Conservation (phyloP, 2,329 filamentous ascomycete species). For the Colletotrichum magnum region DNA sequence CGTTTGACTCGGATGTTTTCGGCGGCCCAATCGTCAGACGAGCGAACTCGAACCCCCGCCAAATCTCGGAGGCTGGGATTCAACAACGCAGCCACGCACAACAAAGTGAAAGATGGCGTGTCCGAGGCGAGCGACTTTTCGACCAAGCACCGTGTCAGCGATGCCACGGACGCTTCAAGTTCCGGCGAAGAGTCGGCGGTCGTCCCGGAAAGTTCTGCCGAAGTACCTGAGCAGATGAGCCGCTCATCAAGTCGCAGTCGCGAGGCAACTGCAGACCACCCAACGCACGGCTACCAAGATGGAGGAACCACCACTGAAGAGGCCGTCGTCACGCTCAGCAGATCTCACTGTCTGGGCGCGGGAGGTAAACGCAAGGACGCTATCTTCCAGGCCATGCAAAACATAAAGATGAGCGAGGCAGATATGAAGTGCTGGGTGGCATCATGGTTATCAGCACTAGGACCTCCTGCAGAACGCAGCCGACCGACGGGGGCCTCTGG, state of each 20-base stretch:
- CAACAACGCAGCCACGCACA: neutral
- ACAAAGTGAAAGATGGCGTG: neutral
- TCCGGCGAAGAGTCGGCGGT: too few relatives aligned
- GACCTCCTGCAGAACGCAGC: neutral
- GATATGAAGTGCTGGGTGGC: constrained; percentile 36
- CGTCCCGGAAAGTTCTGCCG: too few relatives aligned
- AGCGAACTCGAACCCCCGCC: neutral
- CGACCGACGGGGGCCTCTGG: constrained; percentile 41
- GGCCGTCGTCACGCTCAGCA: neutral
- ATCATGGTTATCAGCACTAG: constrained; percentile 14
- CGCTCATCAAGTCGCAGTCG: too few relatives aligned
- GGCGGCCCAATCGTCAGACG: constrained; percentile 44
- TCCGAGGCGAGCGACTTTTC: too few relatives aligned
- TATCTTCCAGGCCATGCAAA: constrained; percentile 67
- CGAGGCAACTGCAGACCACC: too few relatives aligned
- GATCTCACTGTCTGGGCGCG: constrained; percentile 8
- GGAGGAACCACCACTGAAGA: neutral
- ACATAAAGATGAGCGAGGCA: constrained; percentile 54
- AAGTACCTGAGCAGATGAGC: too few relatives aligned
- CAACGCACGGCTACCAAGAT: neutral
- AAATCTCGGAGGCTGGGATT: neutral
- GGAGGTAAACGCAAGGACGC: constrained; percentile 64
- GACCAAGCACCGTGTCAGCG: too few relatives aligned
- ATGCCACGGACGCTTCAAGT: too few relatives aligned
- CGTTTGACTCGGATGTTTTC: constrained; percentile 61